Percentiles rank a stretch among this genome's conserved stretches.
Conservation (phyloP, 495 filamentous ascomycete species). For the Hypoxylon trugodes region DNA sequence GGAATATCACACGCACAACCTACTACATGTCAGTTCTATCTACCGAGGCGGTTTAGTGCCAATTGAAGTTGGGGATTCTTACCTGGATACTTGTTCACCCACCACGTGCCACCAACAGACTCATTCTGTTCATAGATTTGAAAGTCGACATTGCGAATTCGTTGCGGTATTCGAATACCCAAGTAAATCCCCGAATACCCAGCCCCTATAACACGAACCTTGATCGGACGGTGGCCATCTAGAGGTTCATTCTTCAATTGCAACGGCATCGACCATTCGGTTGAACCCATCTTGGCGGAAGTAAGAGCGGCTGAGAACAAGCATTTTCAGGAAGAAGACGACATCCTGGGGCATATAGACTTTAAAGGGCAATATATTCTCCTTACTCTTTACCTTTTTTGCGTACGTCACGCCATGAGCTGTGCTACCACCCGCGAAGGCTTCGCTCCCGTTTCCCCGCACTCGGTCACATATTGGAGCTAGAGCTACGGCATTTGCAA, state of each 20-base stretch:
- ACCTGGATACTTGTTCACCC: conserved; percentile 57
- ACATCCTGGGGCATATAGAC: too few species aligned
- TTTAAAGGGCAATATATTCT: too few species aligned
- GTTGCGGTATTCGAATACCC: conserved; percentile 51
- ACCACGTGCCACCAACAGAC: conserved; percentile 55
- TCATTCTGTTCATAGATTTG: conserved; percentile 56
- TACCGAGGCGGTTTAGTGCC: too few species aligned
- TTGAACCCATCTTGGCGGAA: conserved; percentile 27
- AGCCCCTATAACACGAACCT: conserved; percentile 58
- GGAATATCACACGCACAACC: conserved; percentile 57
- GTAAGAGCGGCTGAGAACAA: too few species aligned
- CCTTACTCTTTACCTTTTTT: neutral
- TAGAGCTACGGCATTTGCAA: conserved; percentile 21
- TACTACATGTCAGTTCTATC: conserved; percentile 19
- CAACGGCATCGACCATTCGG: conserved; percentile 26
- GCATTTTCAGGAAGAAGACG: too few species aligned
- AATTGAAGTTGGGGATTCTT: neutral
- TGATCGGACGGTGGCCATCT: conserved; percentile 56
- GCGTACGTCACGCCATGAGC: neutral
- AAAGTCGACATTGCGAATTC: conserved; percentile 52
- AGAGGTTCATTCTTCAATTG: conserved; percentile 51
- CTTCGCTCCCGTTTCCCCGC: conserved; percentile 18
- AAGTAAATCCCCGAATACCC: conserved; percentile 59
- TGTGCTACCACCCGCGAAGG: neutral
- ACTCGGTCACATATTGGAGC: neutral